Evolutionary conservation across 169 alveolate species (phyloP).

Genomic region (Eimeria maxima): DNA sequence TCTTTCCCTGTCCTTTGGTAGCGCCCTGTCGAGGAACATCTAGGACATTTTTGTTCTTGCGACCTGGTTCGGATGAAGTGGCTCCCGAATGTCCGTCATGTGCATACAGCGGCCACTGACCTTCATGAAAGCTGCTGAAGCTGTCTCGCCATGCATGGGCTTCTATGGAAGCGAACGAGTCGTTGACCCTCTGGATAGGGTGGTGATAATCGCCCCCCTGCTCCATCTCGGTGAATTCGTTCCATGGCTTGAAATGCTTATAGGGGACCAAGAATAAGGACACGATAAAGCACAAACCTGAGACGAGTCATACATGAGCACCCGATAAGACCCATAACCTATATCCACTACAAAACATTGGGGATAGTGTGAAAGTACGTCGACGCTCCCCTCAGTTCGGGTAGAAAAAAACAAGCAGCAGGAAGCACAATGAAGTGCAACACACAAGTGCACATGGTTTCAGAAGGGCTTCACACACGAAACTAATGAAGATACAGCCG

Average conservation of each 20-base stretch:
- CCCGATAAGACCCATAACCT: background rate
- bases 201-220: conserved; percentile 58
- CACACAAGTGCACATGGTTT: background rate
- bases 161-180: conserved; percentile 78
- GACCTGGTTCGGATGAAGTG: conserved; percentile 40
- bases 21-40: conserved; percentile 69
- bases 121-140: conserved; percentile 81
- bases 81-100: conserved; percentile 69
- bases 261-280: conserved; percentile 59
- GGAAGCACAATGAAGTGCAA: background rate
- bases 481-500: background rate
- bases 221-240: conserved; percentile 77
- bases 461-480: background rate
- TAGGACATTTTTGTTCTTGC: background rate
- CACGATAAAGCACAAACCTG: conserved; percentile 76
- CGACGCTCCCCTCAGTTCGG: background rate
- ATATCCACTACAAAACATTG: background rate
- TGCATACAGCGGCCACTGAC: conserved; percentile 66
- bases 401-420: background rate
- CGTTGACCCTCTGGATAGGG: conserved; percentile 79
- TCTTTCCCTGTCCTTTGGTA: conserved; percentile 21
- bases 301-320: background rate
- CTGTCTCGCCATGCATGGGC: conserved; percentile 84
- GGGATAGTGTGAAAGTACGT: background rate
- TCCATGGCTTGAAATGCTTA: conserved; percentile 81